Evolutionary conservation across 371 early-diverging fungal genomes (phyloP).

Genomic region (Vittaforma corneae): DNA sequence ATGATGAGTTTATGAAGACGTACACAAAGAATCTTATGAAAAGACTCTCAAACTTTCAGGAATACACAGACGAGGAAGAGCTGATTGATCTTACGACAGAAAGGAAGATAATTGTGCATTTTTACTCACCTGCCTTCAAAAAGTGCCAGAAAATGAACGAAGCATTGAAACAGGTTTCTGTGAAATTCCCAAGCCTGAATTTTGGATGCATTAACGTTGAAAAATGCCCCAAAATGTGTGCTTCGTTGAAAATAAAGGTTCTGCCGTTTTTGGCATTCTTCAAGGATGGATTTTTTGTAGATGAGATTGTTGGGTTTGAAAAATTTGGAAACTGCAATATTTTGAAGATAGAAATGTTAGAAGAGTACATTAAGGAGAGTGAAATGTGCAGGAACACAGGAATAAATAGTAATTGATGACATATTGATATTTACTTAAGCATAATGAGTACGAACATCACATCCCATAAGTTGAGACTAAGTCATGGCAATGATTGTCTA

Average conservation of each 20-base stretch:
- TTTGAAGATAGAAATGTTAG: too few relatives aligned
- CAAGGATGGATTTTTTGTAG: slow-evolving; percentile 56
- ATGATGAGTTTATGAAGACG: slow-evolving; percentile 44
- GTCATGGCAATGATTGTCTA: too few relatives aligned
- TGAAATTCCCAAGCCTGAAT: slow-evolving; percentile 36
- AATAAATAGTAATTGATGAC: too few relatives aligned
- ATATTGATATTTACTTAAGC: too few relatives aligned
- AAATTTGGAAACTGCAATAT: slow-evolving; percentile 48
- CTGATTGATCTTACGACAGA: slow-evolving; percentile 44
- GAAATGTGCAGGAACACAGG: too few relatives aligned
- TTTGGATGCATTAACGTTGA: slow-evolving; percentile 51
- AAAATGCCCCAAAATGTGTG: slow-evolving; percentile 35
- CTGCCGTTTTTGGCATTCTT: slow-evolving; percentile 57
- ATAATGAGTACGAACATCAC: too few relatives aligned
- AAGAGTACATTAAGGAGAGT: too few relatives aligned
- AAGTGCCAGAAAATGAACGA: slow-evolving; percentile 54
- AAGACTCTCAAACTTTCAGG: slow-evolving; percentile 32
- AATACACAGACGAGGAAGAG: slow-evolving; percentile 45
- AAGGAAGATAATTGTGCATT: slow-evolving; percentile 56
- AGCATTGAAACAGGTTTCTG: slow-evolving; percentile 38
- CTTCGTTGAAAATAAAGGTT: slow-evolving; percentile 42
- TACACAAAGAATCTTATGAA: slow-evolving; percentile 33
- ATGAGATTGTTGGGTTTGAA: slow-evolving; percentile 56
- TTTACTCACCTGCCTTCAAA: slow-evolving; percentile 47
- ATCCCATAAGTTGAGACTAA: too few relatives aligned